A percentile compares a stretch with the other conserved stretches of the same genome.
These are phyloP conservation scores for Scopulariopsis brevicaulis DNA, from an alignment of 2,329 filamentous ascomycete genomes.

Conservation along the genomic window DNA sequence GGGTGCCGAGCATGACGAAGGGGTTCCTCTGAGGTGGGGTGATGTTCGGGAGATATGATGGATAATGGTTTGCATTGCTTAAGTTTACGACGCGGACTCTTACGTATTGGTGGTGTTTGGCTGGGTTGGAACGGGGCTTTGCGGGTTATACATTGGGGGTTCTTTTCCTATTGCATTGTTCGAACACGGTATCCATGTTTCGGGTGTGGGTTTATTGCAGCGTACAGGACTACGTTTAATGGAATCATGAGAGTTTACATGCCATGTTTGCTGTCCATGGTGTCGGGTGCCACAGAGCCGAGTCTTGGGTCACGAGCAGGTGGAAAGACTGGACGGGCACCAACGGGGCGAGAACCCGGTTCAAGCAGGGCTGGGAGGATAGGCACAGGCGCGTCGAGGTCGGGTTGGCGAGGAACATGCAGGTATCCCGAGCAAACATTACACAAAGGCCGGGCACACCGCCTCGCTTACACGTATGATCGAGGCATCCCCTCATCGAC, in stretches of 20 bases:
- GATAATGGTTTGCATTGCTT: not conserved
- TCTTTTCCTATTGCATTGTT: not conserved
- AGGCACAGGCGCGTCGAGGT: not conserved
- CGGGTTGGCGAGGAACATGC: not conserved
- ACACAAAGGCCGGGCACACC: not conserved
- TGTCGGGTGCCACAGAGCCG: not conserved
- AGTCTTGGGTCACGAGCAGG: not conserved
- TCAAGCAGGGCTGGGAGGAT: not conserved
- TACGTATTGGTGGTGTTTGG: not conserved
- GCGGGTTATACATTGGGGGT: not conserved
- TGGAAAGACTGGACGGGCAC: not conserved
- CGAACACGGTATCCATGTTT: not conserved
- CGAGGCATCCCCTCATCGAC: not conserved
- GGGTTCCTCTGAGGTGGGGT: conserved; percentile 50
- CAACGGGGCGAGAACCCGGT: not conserved
- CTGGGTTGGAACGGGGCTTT: not conserved
- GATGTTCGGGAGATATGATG: not conserved
- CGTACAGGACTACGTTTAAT: not conserved
- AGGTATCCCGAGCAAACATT: not conserved
- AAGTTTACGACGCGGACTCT: not conserved
- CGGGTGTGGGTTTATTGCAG: not conserved
- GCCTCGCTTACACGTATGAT: not conserved
- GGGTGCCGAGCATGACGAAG: conserved; percentile 60
- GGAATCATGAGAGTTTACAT: not conserved
- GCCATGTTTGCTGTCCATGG: not conserved